Evolutionary conservation across 1,284 basidiomycete species (phyloP), one percentile per base, ranked within the genome.

Genomic region (Rhodotorula glutinis): DNA sequence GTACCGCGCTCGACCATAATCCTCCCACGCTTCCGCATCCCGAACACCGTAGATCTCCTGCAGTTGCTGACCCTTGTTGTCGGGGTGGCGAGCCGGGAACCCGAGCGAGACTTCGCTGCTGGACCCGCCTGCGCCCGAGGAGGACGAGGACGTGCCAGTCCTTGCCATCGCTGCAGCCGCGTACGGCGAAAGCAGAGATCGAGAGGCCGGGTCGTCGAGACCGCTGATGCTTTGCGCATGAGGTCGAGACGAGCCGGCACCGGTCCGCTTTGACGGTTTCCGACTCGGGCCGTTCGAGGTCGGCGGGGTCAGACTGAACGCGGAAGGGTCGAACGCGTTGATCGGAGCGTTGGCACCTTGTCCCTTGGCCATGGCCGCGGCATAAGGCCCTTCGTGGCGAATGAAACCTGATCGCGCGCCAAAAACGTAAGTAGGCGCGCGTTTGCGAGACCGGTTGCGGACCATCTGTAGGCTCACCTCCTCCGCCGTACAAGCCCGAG

Each of bases 341-440:
- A 72, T 72, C 30, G 72, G 70, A 1, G 72, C 70, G 21, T 62
- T 56, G 1, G 61, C 57, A 30, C 70, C 70, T 46, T 65, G 69
- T 13, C 13, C 16, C 33, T 65, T 69, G 29, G 63, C 63, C 25
- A 60, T 53, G 0, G 72, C 70, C 5, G 72, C 72, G 10, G 72
- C 72, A 51, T 67, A 73, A 3, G 72, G 72, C 19, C 72, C 72
- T 16, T 73, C 72, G 57, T 73, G 72, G 0, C 72, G 70, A 11
- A 63, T 43, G 27, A 73, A 65, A 29, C 63, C 72, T 73, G 67
- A 5, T 4, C n/a, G n/a, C n/a, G n/a, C n/a, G n/a, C n/a, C n/a
- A n/a, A n/a, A n/a, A n/a, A n/a, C n/a, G n/a, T n/a, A n/a, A n/a
- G n/a, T n/a, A n/a, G n/a, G n/a, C n/a, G n/a, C n/a, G n/a, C n/a